Evolutionary conservation across 2,329 filamentous ascomycete species (phyloP).

Genomic region (Lasiodiplodia hormozganensis): DNA sequence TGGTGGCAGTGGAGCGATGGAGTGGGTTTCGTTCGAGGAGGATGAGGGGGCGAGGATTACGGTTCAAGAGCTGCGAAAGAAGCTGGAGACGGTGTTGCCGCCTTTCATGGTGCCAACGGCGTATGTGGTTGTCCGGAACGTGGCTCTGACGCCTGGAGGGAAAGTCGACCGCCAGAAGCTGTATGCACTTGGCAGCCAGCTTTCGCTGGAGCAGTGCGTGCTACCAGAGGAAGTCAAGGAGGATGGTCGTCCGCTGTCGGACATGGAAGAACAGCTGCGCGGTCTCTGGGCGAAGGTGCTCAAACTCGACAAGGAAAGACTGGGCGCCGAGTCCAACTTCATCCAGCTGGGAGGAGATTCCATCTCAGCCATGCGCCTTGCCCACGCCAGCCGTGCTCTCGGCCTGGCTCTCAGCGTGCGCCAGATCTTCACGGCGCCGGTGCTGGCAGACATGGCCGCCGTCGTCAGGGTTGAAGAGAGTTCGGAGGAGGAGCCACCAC

Average conservation of each 20-base stretch:
- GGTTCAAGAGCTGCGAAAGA: conserved; percentile 2
- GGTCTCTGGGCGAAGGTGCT: conserved; percentile 34
- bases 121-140: conserved; percentile 45
- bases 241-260: background rate
- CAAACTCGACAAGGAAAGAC: conserved; percentile 24
- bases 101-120: conserved; percentile 49
- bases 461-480: conserved; percentile 29
- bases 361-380: conserved; percentile 5
- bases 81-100: conserved; percentile 37
- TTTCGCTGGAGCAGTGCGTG: conserved; percentile 1
- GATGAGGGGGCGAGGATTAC: background rate
- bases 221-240: background rate
- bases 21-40: background rate
- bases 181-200: background rate
- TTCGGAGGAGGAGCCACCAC: conserved; percentile 28
- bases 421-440: conserved; percentile 34
- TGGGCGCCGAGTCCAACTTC: conserved; percentile 29
- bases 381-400: background rate
- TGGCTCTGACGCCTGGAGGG: conserved; percentile 46
- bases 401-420: conserved; percentile 30
- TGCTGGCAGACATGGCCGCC: conserved; percentile 32
- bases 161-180: conserved; percentile 42
- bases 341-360: conserved; percentile 19
- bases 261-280: conserved; percentile 30
- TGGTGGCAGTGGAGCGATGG: background rate